Evolutionary conservation across 352 stramenopile genomes (phyloP).

Genomic region (Phytopythium sindhum): DNA sequence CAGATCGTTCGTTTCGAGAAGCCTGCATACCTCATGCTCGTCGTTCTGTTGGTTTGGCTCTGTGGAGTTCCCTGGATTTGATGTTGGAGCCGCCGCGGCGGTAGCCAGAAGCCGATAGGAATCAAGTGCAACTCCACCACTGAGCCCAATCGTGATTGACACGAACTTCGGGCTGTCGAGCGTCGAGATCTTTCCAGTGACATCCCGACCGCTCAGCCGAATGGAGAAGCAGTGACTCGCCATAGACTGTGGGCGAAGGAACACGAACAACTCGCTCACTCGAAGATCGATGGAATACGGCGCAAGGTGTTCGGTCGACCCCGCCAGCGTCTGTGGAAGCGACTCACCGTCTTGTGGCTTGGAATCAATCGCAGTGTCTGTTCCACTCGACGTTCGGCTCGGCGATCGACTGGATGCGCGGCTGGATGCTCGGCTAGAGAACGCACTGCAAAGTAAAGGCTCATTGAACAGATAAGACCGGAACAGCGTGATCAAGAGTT

Average conservation of each 20-base stretch:
- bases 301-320: not conserved
- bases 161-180: slow-evolving; percentile 23
- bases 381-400: slow-evolving; percentile 24
- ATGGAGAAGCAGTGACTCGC: slow-evolving; percentile 39
- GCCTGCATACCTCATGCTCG: slow-evolving; percentile 37
- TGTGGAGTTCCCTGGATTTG: not conserved
- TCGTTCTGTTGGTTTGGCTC: not conserved
- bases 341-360: not conserved
- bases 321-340: slow-evolving; percentile 15
- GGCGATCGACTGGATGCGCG: slow-evolving; percentile 13
- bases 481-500: slow-evolving; percentile 57
- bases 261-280: slow-evolving; percentile 53
- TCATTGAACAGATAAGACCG: slow-evolving; percentile 47
- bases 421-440: slow-evolving; percentile 15
- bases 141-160: slow-evolving; percentile 27
- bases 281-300: slow-evolving; percentile 27
- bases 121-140: slow-evolving; percentile 33
- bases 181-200: slow-evolving; percentile 43
- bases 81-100: not conserved
- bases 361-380: not conserved
- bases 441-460: slow-evolving; percentile 15
- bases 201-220: slow-evolving; percentile 29
- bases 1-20: slow-evolving; percentile 28
- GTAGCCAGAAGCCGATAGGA: slow-evolving; percentile 33
- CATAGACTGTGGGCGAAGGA: slow-evolving; percentile 45